These are phyloP conservation scores for Fusarium verticillioides DNA, from an alignment of 2,329 filamentous ascomycete genomes.

Conservation along the genomic window DNA sequence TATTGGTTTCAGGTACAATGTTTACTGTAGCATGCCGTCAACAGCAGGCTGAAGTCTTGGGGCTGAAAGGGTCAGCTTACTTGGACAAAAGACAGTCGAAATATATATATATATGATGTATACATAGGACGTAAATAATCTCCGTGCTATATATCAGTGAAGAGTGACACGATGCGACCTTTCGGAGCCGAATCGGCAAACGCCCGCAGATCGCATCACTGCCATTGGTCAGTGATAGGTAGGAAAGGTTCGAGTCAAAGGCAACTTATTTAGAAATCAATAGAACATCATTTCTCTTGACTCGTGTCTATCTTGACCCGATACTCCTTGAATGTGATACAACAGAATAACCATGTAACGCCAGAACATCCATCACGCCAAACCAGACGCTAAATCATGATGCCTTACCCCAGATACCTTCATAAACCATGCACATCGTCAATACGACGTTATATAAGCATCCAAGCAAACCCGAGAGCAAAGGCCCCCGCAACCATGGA, in stretches of 20 bases:
- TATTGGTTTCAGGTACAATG: background rate
- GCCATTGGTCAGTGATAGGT: background rate
- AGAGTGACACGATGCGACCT: background rate
- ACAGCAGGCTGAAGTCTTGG: background rate
- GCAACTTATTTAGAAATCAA: background rate
- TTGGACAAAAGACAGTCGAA: background rate
- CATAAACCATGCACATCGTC: background rate
- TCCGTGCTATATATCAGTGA: background rate
- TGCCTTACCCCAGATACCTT: background rate
- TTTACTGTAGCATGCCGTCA: background rate
- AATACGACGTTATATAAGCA: conserved; percentile 17
- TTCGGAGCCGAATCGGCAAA: conserved; percentile 41
- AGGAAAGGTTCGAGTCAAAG: background rate
- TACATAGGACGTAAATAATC: background rate
- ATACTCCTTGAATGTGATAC: background rate
- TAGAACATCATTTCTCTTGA: background rate
- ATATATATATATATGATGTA: background rate
- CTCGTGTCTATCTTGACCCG: background rate
- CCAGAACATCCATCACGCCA: background rate
- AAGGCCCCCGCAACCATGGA: conserved; percentile 21
- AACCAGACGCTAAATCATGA: background rate
- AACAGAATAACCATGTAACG: background rate
- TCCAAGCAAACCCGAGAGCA: conserved; percentile 30
- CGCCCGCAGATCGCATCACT: background rate
- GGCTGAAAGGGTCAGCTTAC: background rate